These are phyloP conservation scores for Papiliotrema flavescens DNA, from an alignment of 1,284 basidiomycete species.

Conservation along the genomic window DNA sequence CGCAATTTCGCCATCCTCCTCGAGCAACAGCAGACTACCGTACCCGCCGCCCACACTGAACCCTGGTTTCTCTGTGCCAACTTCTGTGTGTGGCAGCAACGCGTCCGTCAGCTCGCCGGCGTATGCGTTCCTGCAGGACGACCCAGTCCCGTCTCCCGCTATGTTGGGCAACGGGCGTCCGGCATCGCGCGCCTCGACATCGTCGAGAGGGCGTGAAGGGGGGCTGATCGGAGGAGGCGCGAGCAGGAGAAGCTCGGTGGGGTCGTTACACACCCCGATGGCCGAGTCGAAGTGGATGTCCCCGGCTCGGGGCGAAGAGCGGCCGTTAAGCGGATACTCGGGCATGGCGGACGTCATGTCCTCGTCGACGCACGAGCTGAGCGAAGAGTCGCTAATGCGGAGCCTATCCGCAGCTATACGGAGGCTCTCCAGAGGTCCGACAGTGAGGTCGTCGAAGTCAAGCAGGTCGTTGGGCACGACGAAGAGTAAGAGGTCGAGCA, in stretches of 20 bases:
- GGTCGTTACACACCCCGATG: background rate
- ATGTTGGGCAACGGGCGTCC: background rate
- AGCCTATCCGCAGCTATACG: slow-evolving; percentile 4
- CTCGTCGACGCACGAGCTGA: background rate
- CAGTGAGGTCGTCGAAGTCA: background rate
- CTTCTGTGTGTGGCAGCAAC: background rate
- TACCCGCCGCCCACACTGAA: background rate
- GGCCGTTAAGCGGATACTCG: slow-evolving; percentile 2
- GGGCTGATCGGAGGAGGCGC: background rate
- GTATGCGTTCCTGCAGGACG: slow-evolving; percentile 12
- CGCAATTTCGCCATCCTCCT: slow-evolving; percentile 3
- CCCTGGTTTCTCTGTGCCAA: background rate
- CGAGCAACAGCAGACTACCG: background rate
- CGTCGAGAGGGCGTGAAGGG: background rate
- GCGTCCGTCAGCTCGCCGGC: slow-evolving; percentile 1
- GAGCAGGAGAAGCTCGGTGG: background rate
- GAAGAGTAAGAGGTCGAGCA: background rate
- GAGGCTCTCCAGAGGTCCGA: background rate
- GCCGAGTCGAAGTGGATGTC: background rate
- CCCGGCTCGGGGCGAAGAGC: background rate
- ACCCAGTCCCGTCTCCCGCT: slow-evolving; percentile 1
- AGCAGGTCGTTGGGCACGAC: background rate
- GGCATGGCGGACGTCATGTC: slow-evolving; percentile 10
- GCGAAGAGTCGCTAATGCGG: background rate
- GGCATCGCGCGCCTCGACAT: slow-evolving; percentile 3